Evolutionary conservation across 1,284 basidiomycete genomes (phyloP).

Genomic region (Neonothopanus nambi): DNA sequence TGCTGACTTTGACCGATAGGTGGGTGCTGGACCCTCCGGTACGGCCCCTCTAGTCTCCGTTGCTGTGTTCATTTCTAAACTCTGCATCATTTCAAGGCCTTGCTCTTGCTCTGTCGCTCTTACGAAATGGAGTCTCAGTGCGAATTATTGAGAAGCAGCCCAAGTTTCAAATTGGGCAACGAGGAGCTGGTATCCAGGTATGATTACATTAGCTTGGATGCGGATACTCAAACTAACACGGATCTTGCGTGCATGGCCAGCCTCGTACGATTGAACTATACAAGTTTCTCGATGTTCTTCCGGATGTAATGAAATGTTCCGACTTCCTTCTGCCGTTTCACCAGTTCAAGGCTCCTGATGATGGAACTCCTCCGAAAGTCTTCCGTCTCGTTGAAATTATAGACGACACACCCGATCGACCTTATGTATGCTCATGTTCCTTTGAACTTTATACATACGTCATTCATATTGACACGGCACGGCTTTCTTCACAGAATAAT

Average conservation of each 20-base stretch:
- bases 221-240: background rate
- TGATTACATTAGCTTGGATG: background rate
- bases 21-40: too few species aligned
- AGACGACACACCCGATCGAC: constrained; percentile 12
- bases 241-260: background rate
- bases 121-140: constrained; percentile 18
- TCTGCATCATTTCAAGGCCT: constrained; percentile 32
- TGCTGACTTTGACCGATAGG: too few species aligned
- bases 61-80: too few species aligned
- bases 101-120: constrained; percentile 16
- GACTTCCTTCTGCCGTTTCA: background rate
- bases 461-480: too few species aligned
- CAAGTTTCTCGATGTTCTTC: constrained; percentile 14
- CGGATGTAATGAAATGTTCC: constrained; percentile 6
- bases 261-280: constrained; percentile 18
- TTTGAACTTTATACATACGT: too few species aligned
- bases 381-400: background rate
- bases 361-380: background rate
- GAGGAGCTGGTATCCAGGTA: constrained; percentile 17
- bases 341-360: background rate
- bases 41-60: too few species aligned
- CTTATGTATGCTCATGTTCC: constrained; percentile 28
- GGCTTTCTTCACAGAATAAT: constrained; percentile 22
- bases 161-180: constrained; percentile 17
- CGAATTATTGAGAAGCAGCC: constrained; percentile 20